Percentiles rank a stretch among this genome's conserved stretches.
phyloP scores from a whole-genome alignment of 306 rosid species.

The Rubus parviflorus region DNA sequence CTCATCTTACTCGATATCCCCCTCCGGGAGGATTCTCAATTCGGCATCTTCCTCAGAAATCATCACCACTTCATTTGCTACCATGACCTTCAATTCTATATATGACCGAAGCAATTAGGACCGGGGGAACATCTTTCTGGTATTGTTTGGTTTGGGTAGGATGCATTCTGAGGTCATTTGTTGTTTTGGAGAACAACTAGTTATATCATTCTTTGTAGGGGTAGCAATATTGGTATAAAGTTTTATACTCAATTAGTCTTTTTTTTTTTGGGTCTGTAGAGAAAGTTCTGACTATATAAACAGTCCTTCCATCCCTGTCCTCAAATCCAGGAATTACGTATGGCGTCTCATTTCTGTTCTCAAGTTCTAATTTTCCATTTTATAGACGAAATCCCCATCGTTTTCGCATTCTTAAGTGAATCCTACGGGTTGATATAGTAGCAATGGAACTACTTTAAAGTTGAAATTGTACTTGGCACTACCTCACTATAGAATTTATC shows the following conservation, averaged over 20 bases:
- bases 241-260: background rate
- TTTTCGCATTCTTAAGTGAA: too few relatives aligned
- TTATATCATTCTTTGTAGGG: conserved; percentile 1
- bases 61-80: conserved; percentile 38
- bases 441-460: too few relatives aligned
- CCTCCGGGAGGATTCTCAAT: conserved; percentile 25
- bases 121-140: conserved; percentile 4
- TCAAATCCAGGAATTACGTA: background rate
- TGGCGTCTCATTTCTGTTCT: background rate
- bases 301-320: background rate
- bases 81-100: conserved; percentile 74
- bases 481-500: too few relatives aligned
- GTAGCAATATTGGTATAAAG: background rate
- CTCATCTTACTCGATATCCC: conserved; percentile 25
- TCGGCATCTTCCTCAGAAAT: conserved; percentile 45
- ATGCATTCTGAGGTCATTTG: background rate
- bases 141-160: background rate
- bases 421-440: too few relatives aligned
- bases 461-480: too few relatives aligned
- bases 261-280: background rate
- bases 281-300: background rate
- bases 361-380: too few relatives aligned
- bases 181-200: background rate
- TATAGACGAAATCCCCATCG: too few relatives aligned
- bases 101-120: conserved; percentile 52